Base-by-base conservation (phyloP, 768 basidiomycete species). In the Sistotremastrum suecicum region DNA sequence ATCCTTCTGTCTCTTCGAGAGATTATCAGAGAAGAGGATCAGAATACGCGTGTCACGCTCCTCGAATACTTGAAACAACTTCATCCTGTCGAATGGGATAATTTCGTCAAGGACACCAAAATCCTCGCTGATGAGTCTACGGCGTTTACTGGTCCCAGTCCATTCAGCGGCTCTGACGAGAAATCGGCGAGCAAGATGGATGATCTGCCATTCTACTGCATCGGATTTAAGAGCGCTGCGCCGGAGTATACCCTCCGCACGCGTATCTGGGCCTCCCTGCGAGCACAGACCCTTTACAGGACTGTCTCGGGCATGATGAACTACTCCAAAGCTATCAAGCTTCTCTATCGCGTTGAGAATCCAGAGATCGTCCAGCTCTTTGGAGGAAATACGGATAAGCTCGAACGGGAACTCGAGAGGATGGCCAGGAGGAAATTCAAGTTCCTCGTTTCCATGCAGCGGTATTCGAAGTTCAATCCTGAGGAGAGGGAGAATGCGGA, bases 221-320 rank as follows among this genome's bases (percentile, higher is more conserved):
- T 99, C 58, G 95, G 95, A 39, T 99, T 99, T 82, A 98, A 95
- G 72, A 92, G 85, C 51, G 89, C 94, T 12, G 89, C 92, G 3
- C 95, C 94, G 3, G 95, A 99, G 62, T 99, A 92, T 61, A 99
- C 95, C 2, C 75, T 99, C 9, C 90, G 95, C 49, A 99, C 95
- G 5, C 83, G 95, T 60, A 99, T 99, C 57, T 99, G 95, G 95
- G 92, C 95, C 6, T 97, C 94, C 4, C 76, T 99, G 6, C 88
- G 95, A 45, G 95, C 95, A 11, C 95, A 99, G 68, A 99, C 95
- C 2, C 76, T 99, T 12, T 98, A 99, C 61, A 80, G 95, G 53
- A 99, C 95, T 9, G 94, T 99, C 11, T 97, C 95, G 34, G 95
- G 95, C 43, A 97, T 99, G 88, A 98, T 98, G 95, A 99, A 99